Base-by-base conservation (phyloP, 1,284 basidiomycete genomes). In the Peniophora sp. region DNA sequence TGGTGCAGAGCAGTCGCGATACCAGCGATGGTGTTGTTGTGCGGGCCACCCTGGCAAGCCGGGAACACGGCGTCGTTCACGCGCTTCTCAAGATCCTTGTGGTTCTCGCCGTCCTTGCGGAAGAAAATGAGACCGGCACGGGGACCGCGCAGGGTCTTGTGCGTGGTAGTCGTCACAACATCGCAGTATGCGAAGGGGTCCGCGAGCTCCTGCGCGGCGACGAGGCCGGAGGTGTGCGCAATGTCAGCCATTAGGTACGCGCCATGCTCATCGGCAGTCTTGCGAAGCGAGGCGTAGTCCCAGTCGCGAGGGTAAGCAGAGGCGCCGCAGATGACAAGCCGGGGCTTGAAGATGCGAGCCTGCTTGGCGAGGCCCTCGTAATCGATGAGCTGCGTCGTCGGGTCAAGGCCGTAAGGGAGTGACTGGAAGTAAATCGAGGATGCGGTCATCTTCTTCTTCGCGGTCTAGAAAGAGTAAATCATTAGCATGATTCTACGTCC, bases 381-480 rank as follows among this genome's bases (percentile, higher is more conserved):
- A 77, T 99, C 94, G 63, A 99, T 87, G 61, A 96, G 78, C 67
- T 97, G 89, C 55, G 88, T 92, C 51, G 81, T 69, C 49, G 88
- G 85, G 64, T 86, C 81, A 60, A 99, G 90, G 54, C 82, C 85
- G 68, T 99, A 99, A 48, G 97, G 97, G 69, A 98, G 81, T 45
- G 96, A 97, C 71, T 99, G 95, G 89, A 99, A 99, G 81, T 99
- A 99, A 75, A 99, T 98, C 17, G 96, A 98, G 39, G 96, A 99
- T 23, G 97, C 94, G 50, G 96, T 97, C 84, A 99, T 99, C 76
- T 99, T 99, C 81, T 97, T 97, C 77, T 97, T 97, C 57, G 94
- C 94, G 56, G 95, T 98, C 88, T 89, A 62, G 52, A 76, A 46
- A 70, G 75, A 51, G 52, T 45, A 36, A 38, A 24, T 50, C 56